Evolutionary conservation across 345 rosid species (phyloP), one percentile per base, ranked within the genome.

Genomic region (Geranium brycei): DNA sequence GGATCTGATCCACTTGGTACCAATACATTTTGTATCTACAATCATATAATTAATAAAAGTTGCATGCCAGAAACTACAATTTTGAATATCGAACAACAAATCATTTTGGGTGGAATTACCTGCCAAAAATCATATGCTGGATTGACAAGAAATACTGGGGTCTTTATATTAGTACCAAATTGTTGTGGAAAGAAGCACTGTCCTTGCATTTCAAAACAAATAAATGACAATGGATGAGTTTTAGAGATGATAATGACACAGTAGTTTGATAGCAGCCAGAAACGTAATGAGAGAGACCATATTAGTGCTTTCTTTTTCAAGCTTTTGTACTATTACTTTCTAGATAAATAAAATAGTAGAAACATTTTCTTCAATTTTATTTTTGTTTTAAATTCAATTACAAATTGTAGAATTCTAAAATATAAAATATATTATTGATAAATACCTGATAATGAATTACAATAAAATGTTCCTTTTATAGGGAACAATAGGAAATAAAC

Each of bases 101-200:
- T 58, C 57, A 59, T 53, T 57, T n/a, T 23, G 7, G n/a, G 0
- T 4, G 19, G 7, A 67, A 31, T 72, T 73, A 92, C 98, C 91
- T 92, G 98, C 98, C 98, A 92, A 76, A 67, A 86, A 70, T 92
- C 98, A 69, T 89, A 89, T 64, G 95, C 89, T 60, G 97, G 80
- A 32, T 92, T 83, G 79, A 89, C 82, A 58, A 92, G 65, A 77
- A 92, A 89, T 19, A 89, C 59, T 0, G 95, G 90, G n/a, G 88
- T 92, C 72, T 23, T 80, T 59, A 79, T 74, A 64, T 76, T 75
- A 75, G 81, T 80, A n/a, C 84, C 55, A 64, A 89, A 74, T 59
- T 87, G 82, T 57, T 63, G 79, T 65, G 95, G 91, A 73, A 91
- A 84, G 70, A 91, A 59, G 75, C 97, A 84, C 95, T 84, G 81